A percentile compares a stretch with the other conserved stretches of the same genome.
Conservation (phyloP, 2,329 filamentous ascomycete genomes). For the Pseudocercospora pini-densiflorae region DNA sequence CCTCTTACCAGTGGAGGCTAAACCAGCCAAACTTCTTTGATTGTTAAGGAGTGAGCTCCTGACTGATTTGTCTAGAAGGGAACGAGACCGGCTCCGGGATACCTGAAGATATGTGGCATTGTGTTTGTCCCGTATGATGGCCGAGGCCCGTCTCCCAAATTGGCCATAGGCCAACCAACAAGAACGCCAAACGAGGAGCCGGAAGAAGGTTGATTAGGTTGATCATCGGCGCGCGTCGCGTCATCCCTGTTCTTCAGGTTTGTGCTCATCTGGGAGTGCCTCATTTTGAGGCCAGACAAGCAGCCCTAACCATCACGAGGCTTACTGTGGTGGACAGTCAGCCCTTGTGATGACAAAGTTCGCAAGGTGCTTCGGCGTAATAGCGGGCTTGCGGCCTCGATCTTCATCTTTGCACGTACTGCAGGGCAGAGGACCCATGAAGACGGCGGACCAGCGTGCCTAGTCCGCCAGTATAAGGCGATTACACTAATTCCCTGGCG, state of each 20-base stretch:
- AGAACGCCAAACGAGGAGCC: neutral
- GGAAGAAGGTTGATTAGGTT: neutral
- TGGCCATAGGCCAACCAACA: neutral
- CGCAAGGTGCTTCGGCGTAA: neutral
- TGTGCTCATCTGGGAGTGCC: neutral
- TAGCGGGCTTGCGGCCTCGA: neutral
- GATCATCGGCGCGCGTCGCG: neutral
- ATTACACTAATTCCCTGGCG: neutral
- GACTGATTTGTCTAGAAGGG: slow-evolving; percentile 20
- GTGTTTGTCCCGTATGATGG: slow-evolving; percentile 16
- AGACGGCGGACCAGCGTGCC: no score
- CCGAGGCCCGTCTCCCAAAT: neutral
- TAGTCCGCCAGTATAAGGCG: neutral
- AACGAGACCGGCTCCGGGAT: slow-evolving; percentile 21
- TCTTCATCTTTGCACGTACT: neutral
- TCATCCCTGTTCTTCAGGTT: neutral
- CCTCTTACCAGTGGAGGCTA: slow-evolving; percentile 7
- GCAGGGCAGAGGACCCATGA: no score
- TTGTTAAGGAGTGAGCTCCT: slow-evolving; percentile 1
- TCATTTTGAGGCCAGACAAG: neutral
- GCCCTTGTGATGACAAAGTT: neutral
- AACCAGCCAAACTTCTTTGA: neutral
- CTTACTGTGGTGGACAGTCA: neutral
- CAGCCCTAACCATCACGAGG: neutral
- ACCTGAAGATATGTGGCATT: slow-evolving; percentile 24